Evolutionary conservation across 257 asterid species (phyloP), one percentile per base, ranked within the genome.

Genomic region (Nemophila menziesii): DNA sequence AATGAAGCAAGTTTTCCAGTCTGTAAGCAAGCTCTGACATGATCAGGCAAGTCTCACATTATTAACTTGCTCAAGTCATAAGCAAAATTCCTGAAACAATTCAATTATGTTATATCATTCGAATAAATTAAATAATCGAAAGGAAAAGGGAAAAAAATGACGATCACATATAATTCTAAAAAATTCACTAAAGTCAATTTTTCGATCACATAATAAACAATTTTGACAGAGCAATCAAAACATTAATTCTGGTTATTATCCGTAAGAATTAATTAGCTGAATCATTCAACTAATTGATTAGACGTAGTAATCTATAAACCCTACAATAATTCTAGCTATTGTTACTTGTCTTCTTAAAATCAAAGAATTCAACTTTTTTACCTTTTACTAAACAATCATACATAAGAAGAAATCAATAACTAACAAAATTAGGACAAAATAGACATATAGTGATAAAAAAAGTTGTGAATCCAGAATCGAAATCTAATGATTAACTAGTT

Each of bases 1-100:
- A 87, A 39, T 60, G 54, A 64, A 45, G 97, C 95, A 16, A 87
- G 86, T 64, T 69, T 87, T 66, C 97, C 95, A 24, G 92, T 65
- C 5, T 76, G 77, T 64, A 86, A 64, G 70, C 96, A 85, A 45
- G 89, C 69, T 65, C 75, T 64, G 49, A 85, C 29, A 59, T 79
- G 52, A 65, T 76, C 61, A 46, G 94, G 87, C 79, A 79, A 46
- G 51, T 73, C 83, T 24, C 74, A 73, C 97, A 82, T 86, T 46
- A 26, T 52, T 48, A 56, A 44, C 72, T 68, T 66, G 67, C 79
- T 50, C 44, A 57, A 33, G 37, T 65, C 69, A 62, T 60, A 62
- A 56, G 39, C 45, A 43, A 50, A 56, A 16, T 22, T 20, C 42
- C 67, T 46, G 55, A 26, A 48, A 46, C 11, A 33, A 29, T 17